phyloP scores from a whole-genome alignment of 2,329 filamentous ascomycete species.

The Aplosporella prunicola region DNA sequence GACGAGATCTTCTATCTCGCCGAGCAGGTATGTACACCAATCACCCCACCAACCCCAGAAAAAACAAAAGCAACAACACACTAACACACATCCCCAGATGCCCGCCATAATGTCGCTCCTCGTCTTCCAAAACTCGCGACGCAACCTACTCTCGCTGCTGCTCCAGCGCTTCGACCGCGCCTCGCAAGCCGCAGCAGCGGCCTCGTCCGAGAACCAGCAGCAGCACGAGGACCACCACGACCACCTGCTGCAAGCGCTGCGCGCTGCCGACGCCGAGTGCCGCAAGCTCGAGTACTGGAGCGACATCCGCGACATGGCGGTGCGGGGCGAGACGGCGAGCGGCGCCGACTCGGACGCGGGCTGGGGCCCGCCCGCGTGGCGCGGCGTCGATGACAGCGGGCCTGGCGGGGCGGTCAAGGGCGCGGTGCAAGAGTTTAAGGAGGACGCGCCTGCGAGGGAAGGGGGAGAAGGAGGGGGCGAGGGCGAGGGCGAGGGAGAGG shows the following conservation, averaged over 20 bases:
- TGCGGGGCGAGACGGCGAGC: neutral
- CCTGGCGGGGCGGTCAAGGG: neutral
- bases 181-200: neutral
- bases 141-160: conserved; percentile 63
- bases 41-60: too few relatives aligned
- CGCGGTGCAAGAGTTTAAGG: conserved; percentile 3
- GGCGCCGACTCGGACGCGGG: conserved; percentile 3
- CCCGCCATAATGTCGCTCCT: conserved; percentile 52
- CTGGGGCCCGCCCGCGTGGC: conserved; percentile 7
- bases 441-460: neutral
- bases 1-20: conserved; percentile 69
- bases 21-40: conserved; percentile 40
- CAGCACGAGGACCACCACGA: conserved; percentile 38
- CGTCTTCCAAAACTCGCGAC: conserved; percentile 80
- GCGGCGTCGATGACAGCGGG: conserved; percentile 1
- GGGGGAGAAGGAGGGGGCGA: neutral
- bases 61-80: too few relatives aligned
- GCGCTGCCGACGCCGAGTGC: conserved; percentile 72
- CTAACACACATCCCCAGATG: conserved; percentile 16
- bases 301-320: conserved; percentile 44
- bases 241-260: conserved; percentile 63
- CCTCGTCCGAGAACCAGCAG: conserved; percentile 39
- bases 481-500: neutral
- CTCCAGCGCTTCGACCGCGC: conserved; percentile 45
- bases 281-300: conserved; percentile 80